A percentile compares a stretch with the other conserved stretches of the same genome.
Conservation (phyloP, 2,329 filamentous ascomycete genomes). For the Hypocreales sp. region DNA sequence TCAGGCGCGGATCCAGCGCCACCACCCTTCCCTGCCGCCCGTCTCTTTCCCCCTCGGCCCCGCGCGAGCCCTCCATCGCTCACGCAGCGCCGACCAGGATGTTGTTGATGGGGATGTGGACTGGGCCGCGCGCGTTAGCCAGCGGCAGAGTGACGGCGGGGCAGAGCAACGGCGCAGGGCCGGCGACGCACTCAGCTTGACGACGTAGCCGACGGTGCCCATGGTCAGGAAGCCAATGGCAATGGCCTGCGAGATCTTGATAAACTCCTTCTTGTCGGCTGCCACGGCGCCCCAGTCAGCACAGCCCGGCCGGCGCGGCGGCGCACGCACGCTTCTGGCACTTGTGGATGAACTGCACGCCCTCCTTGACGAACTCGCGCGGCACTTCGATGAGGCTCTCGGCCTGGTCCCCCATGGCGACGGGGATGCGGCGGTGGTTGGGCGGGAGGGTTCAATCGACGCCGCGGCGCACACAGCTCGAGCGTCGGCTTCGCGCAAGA, state of each 20-base stretch:
- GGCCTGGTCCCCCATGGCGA: constrained; percentile 48
- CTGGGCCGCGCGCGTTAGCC: constrained; percentile 17
- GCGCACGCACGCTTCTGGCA: constrained; percentile 40
- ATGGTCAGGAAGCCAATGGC: constrained; percentile 56
- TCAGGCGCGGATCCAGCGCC: too few species aligned
- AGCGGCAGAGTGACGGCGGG: constrained; percentile 1
- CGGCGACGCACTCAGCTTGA: constrained; percentile 45
- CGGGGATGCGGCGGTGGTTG: too few species aligned
- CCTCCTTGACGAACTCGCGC: constrained; percentile 46
- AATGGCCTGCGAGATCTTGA: constrained; percentile 39
- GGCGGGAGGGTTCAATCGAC: too few species aligned
- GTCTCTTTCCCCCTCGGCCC: too few species aligned
- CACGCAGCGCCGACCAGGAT: constrained; percentile 53
- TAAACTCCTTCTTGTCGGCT: constrained; percentile 28
- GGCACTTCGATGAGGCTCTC: constrained; percentile 57
- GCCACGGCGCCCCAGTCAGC: too few species aligned
- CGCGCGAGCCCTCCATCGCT: too few species aligned
- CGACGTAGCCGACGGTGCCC: constrained; percentile 54
- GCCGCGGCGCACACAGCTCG: too few species aligned
- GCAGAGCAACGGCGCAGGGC: too few species aligned
- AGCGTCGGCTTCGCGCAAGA: constrained; percentile 1
- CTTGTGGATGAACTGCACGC: constrained; percentile 45
- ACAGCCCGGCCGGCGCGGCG: too few species aligned
- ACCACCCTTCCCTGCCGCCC: too few species aligned
- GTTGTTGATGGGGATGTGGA: constrained; percentile 57